A percentile compares a stretch with the other conserved stretches of the same genome.
Conservation (phyloP, 495 filamentous ascomycete species). For the Daldinia childiae region DNA sequence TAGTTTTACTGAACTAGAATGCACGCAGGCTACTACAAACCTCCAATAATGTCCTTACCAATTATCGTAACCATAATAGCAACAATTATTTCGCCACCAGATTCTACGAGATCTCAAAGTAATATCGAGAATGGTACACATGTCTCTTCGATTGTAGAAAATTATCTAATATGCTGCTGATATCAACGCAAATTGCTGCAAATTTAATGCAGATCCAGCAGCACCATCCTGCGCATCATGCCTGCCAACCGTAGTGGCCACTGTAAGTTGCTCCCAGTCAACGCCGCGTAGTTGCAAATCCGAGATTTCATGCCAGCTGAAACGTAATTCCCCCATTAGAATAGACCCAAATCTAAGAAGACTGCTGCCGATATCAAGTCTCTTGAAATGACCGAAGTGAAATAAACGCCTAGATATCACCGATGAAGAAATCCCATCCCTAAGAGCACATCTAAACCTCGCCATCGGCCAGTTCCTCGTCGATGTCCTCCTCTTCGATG, state of each 20-base stretch:
- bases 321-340: not conserved
- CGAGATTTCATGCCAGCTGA: not conserved
- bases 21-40: too few species aligned
- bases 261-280: not conserved
- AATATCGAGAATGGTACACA: not conserved
- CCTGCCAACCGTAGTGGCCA: not conserved
- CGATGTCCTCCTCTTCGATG: not conserved
- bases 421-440: not conserved
- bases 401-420: not conserved
- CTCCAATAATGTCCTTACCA: too few species aligned
- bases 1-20: too few species aligned
- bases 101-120: not conserved
- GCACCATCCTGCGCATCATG: not conserved
- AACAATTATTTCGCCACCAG: too few species aligned
- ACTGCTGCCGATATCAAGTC: not conserved
- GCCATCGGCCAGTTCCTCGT: not conserved
- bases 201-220: not conserved
- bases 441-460: constrained; percentile 7
- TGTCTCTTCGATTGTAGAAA: not conserved
- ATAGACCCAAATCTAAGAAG: not conserved
- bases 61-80: too few species aligned
- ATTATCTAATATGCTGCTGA: not conserved
- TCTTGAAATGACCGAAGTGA: not conserved
- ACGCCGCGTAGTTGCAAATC: not conserved
- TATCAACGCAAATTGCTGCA: not conserved